Evolutionary conservation across 768 basidiomycete species (phyloP), one percentile per base, ranked within the genome.

Genomic region (Gyrodon lividus): DNA sequence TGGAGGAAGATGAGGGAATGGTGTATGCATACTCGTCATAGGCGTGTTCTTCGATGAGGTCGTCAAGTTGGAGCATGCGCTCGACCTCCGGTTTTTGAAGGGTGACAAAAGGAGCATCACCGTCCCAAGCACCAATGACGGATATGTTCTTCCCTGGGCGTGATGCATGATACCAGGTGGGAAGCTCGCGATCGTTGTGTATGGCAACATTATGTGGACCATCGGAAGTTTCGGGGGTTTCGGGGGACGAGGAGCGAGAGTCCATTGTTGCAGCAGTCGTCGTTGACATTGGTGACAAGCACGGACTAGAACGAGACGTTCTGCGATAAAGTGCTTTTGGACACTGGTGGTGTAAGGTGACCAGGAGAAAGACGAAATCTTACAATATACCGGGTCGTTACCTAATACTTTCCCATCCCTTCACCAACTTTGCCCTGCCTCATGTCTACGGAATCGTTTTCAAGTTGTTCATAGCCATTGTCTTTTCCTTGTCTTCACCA

Each of bases 171-270:
- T 81, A 83, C 86, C 87, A 88, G 20, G 83, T 73, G 23, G 75
- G 70, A 31, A 77, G 70, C 35, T 73, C 28, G 28, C 28, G 28
- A 28, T 28, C 77, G 55, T 69, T 71, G 42, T 80, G 82, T 43
- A 84, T 77, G 53, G 74, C 61, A 40, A 81, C 65, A 6, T 76
- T 70, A 49, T 80, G 77, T 0, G 75, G 63, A n/a, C 70, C 69
- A 61, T 87, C 83, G 13, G 78, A 77, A 0, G 81, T 70, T 45
- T 85, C 85, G 47, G 88, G 86, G 0, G 87, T 89, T 41, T 75
- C 69, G 6, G 88, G 88, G 0, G 88, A 89, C 2, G 86, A 78
- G 4, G 87, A 88, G 40, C 88, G 84, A 48, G 88, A 87, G 62
- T 72, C 74, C 53, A 74, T 70, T 17, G 81, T 74, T 22, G 45